Evolutionary conservation across 164 flowering plant genomes (phyloP).

Genomic region (Dillenia turbinata): DNA sequence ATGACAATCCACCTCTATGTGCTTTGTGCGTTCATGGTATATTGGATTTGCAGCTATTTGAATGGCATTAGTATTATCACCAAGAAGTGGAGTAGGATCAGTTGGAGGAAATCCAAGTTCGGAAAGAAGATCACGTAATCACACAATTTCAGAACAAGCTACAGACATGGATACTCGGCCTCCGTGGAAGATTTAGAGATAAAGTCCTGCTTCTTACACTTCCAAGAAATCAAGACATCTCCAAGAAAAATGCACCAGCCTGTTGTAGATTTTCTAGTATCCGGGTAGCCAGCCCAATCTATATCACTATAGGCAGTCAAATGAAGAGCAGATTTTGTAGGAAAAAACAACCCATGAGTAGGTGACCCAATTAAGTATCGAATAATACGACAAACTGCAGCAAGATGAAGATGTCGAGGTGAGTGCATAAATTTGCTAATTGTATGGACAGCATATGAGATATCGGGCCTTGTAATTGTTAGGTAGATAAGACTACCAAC

Average conservation of each 20-base stretch:
- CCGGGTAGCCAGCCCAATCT: not conserved
- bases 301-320: too few relatives aligned
- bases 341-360: too few relatives aligned
- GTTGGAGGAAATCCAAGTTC: not conserved
- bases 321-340: too few relatives aligned
- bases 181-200: not conserved
- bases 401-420: too few relatives aligned
- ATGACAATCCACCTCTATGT: not conserved
- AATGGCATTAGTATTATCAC: constrained; percentile 10
- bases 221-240: not conserved
- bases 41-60: too few relatives aligned
- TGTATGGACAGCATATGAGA: too few relatives aligned
- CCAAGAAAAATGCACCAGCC: not conserved
- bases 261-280: not conserved
- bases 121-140: not conserved
- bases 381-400: too few relatives aligned
- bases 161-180: not conserved
- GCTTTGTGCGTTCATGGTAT: not conserved
- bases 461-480: too few relatives aligned
- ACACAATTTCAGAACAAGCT: not conserved
- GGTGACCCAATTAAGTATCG: too few relatives aligned
- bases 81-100: not conserved
- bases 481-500: too few relatives aligned
- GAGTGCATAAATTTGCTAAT: too few relatives aligned
- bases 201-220: not conserved